A percentile compares a stretch with the other conserved stretches of the same genome.
phyloP scores from a whole-genome alignment of 2,329 filamentous ascomycete species.

The Phyllosticta paracitricarpa region DNA sequence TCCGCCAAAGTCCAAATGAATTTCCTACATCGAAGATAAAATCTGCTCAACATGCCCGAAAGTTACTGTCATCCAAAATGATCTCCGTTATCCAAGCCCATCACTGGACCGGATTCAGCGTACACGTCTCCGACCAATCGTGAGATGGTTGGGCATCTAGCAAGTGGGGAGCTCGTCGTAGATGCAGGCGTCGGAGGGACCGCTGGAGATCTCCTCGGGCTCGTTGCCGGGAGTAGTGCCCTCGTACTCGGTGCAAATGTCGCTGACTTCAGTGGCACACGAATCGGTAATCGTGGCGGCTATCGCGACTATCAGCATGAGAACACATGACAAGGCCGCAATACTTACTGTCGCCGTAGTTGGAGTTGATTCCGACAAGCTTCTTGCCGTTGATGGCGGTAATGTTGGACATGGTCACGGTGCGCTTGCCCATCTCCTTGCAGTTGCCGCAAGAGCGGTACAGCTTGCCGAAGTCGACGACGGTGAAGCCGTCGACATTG shows the following conservation, averaged over 20 bases:
- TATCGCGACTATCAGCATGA: not conserved
- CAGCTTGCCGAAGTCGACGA: slow-evolving; percentile 30
- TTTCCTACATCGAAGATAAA: not conserved
- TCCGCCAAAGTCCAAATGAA: not conserved
- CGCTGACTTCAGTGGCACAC: slow-evolving; percentile 21
- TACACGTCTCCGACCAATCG: not conserved
- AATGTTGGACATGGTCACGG: slow-evolving; percentile 36
- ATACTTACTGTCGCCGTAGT: slow-evolving; percentile 36
- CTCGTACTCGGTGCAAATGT: slow-evolving; percentile 28
- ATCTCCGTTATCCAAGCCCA: not conserved
- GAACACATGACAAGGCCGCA: not conserved
- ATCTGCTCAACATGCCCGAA: not conserved
- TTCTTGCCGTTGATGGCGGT: slow-evolving; percentile 33
- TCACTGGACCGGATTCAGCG: not conserved
- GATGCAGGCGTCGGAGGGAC: slow-evolving; percentile 24
- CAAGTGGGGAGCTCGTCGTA: slow-evolving; percentile 15
- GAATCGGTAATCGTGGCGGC: slow-evolving; percentile 9
- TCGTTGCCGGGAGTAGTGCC: slow-evolving; percentile 25
- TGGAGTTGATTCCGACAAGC: slow-evolving; percentile 42
- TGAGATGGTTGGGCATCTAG: not conserved
- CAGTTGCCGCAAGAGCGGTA: slow-evolving; percentile 40
- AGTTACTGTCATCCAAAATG: not conserved
- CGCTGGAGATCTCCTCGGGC: slow-evolving; percentile 21
- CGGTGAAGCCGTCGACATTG: slow-evolving; percentile 27
- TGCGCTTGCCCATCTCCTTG: slow-evolving; percentile 37